These are phyloP conservation scores for Sutorius eximius DNA, from an alignment of 1,284 basidiomycete species.

Conservation along the genomic window DNA sequence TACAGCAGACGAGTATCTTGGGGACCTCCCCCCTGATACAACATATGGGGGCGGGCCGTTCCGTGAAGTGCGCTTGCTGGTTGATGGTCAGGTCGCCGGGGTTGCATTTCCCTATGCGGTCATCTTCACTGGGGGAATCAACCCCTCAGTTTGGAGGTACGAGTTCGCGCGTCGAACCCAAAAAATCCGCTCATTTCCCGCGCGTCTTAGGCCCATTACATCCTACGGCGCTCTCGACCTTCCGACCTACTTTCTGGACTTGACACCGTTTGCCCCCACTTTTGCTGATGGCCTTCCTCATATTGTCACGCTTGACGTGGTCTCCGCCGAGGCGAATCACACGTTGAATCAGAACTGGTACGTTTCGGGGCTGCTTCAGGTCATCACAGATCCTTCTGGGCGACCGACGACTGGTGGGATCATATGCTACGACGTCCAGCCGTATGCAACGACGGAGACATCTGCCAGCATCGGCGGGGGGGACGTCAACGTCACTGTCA, in stretches of 20 bases:
- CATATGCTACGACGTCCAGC: constrained; percentile 52
- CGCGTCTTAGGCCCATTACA: constrained; percentile 60
- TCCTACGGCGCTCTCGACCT: constrained; percentile 78
- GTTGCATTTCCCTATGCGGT: constrained; percentile 76
- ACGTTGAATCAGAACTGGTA: constrained; percentile 75
- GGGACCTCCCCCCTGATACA: constrained; percentile 52
- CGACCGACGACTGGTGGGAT: constrained; percentile 68
- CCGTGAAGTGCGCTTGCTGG: constrained; percentile 75
- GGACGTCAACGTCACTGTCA: constrained; percentile 51
- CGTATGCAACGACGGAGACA: constrained; percentile 53
- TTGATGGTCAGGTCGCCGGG: constrained; percentile 74
- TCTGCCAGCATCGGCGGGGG: constrained; percentile 43
- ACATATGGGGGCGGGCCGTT: constrained; percentile 68
- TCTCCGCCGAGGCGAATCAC: constrained; percentile 67
- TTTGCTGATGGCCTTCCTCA: constrained; percentile 70
- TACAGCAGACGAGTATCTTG: constrained; percentile 58
- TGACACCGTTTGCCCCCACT: constrained; percentile 75
- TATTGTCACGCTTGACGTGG: constrained; percentile 68
- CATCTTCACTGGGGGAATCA: constrained; percentile 80
- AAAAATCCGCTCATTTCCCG: background rate
- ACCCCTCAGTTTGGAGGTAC: constrained; percentile 71
- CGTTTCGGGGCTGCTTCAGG: constrained; percentile 70
- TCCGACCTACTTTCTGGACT: constrained; percentile 76
- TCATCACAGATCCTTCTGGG: constrained; percentile 62
- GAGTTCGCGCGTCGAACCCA: constrained; percentile 1